phyloP scores from a whole-genome alignment of 2,329 filamentous ascomycete genomes.

The Ophiostoma pallidulum region DNA sequence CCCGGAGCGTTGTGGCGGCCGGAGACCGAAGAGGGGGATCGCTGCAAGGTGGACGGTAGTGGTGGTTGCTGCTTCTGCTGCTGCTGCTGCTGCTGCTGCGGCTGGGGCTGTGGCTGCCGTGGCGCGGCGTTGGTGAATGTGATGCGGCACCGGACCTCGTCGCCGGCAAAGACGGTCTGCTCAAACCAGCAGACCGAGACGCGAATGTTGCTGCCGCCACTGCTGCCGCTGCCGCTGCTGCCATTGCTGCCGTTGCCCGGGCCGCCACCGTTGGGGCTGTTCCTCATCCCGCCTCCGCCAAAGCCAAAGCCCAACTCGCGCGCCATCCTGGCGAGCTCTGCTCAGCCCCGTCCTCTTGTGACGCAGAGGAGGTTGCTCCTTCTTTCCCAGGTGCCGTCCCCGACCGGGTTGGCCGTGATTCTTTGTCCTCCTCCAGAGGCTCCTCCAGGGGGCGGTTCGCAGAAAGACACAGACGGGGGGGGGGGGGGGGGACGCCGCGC shows the following conservation, averaged over 20 bases:
- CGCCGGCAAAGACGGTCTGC: slow-evolving; percentile 89
- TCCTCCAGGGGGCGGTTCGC: not conserved
- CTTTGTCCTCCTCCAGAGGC: too few species aligned
- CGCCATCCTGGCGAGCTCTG: slow-evolving; percentile 10
- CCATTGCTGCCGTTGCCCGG: not conserved
- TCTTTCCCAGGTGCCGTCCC: too few species aligned
- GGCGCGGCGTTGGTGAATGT: slow-evolving; percentile 80
- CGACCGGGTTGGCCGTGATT: too few species aligned
- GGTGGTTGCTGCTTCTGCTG: not conserved
- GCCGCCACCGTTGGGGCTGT: too few species aligned
- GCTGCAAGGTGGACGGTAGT: too few species aligned
- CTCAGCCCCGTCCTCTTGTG: too few species aligned
- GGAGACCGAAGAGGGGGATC: slow-evolving; percentile 8
- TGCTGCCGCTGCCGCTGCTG: not conserved
- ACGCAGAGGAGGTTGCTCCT: too few species aligned
- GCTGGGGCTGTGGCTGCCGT: slow-evolving; percentile 10
- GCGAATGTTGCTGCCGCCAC: slow-evolving; percentile 60
- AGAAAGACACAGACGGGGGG: not conserved
- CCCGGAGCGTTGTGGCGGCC: slow-evolving; percentile 18
- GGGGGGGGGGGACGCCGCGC: too few species aligned
- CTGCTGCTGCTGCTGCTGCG: slow-evolving; percentile 4
- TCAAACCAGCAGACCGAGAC: slow-evolving; percentile 95
- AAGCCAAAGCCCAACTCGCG: too few species aligned
- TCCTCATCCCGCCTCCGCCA: too few species aligned
- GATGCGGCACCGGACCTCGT: slow-evolving; percentile 90